These are phyloP conservation scores for Fagus crenata DNA, from an alignment of 306 rosid genomes.

Conservation along the genomic window DNA sequence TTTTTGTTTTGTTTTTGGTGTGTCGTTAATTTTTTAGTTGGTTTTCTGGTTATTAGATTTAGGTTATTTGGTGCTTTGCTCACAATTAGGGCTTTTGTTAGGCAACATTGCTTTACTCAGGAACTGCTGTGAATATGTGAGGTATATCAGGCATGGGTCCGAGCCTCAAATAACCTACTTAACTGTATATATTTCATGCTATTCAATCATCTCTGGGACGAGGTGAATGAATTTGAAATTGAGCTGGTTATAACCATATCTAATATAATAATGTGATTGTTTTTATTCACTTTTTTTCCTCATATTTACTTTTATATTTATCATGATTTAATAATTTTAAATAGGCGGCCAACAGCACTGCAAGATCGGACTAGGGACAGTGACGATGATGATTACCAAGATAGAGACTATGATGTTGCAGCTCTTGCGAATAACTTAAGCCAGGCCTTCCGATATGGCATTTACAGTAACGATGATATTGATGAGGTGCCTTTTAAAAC, in stretches of 20 bases:
- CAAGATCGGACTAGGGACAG: slow-evolving; percentile 93
- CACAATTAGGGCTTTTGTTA: not conserved
- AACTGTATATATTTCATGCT: not conserved
- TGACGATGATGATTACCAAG: slow-evolving; percentile 96
- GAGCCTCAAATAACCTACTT: not conserved
- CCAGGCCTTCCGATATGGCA: slow-evolving; percentile 94
- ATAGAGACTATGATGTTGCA: slow-evolving; percentile 95
- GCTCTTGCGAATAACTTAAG: slow-evolving; percentile 93
- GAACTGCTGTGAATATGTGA: not conserved
- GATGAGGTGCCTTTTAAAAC: slow-evolving; percentile 60
- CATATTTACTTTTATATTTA: slow-evolving; percentile 10
- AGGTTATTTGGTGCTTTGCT: not conserved
- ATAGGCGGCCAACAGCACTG: slow-evolving; percentile 91
- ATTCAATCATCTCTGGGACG: not conserved
- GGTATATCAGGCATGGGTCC: not conserved
- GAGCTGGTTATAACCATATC: not conserved
- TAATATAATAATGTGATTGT: not conserved
- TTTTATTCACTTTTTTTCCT: not conserved
- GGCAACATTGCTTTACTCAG: not conserved
- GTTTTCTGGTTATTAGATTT: not conserved
- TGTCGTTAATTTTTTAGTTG: not conserved
- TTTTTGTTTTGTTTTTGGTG: not conserved
- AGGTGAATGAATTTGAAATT: not conserved
- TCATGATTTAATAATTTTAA: slow-evolving; percentile 31
- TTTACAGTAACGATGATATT: slow-evolving; percentile 78